Percentiles rank a stretch among this genome's conserved stretches.
Conservation (phyloP, 495 filamentous ascomycete genomes). For the Penicillium subrubescens region DNA sequence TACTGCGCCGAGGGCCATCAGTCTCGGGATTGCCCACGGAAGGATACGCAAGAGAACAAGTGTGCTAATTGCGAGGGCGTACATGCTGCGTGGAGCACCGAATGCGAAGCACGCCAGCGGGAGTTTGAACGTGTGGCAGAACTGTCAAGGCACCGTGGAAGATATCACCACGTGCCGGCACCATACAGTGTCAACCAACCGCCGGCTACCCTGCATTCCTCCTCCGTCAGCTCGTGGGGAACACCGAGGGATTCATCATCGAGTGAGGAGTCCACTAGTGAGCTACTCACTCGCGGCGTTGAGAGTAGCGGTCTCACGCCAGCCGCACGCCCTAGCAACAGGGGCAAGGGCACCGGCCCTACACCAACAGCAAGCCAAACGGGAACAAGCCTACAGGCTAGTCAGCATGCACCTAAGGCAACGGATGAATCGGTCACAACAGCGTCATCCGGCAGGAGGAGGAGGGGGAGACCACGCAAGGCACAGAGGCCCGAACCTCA, state of each 20-base stretch:
- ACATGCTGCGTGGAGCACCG: slow-evolving; percentile 1
- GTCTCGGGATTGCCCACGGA: not conserved
- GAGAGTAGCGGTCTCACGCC: not conserved
- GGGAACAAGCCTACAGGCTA: not conserved
- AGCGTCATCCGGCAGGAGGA: not conserved
- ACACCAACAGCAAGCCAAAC: not conserved
- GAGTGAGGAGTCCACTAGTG: too few relatives aligned
- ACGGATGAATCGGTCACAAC: not conserved
- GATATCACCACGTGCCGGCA: not conserved
- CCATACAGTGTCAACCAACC: not conserved
- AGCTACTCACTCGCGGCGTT: not conserved
- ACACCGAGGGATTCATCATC: not conserved
- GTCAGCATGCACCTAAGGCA: not conserved
- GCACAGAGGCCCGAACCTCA: not conserved
- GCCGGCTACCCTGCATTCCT: not conserved
- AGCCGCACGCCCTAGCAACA: not conserved
- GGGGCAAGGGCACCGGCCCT: not conserved
- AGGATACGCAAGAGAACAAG: not conserved
- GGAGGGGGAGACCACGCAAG: not conserved
- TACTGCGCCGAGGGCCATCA: slow-evolving; percentile 3
- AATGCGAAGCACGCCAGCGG: not conserved
- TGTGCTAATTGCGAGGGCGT: slow-evolving; percentile 10
- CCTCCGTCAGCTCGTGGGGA: not conserved
- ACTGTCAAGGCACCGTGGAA: not conserved
- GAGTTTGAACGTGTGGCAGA: not conserved